phyloP scores from a whole-genome alignment of 2,329 filamentous ascomycete genomes.

The Penicillium sp. region DNA sequence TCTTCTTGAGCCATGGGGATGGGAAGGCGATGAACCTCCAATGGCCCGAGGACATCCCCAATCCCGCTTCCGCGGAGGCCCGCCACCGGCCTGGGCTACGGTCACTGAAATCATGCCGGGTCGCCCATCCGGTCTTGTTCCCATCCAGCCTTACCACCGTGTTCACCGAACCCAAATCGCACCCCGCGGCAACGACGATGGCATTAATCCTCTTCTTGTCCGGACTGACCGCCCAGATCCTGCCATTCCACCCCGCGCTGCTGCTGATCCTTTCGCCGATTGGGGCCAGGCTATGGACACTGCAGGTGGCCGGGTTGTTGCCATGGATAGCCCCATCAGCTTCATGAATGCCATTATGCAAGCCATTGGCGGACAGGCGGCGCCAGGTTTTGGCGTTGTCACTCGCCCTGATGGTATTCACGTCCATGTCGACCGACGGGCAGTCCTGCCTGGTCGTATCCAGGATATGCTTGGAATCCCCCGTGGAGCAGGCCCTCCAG shows the following conservation, averaged over 20 bases:
- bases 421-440: constrained; percentile 53
- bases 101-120: constrained; percentile 59
- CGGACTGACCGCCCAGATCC: constrained; percentile 48
- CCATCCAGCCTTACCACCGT: constrained; percentile 43
- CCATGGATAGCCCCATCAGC: constrained; percentile 52
- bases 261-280: constrained; percentile 48
- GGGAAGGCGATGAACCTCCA: constrained; percentile 54
- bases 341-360: constrained; percentile 59
- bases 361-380: constrained; percentile 49
- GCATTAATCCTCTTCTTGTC: constrained; percentile 80
- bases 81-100: constrained; percentile 60
- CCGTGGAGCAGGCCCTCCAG: constrained; percentile 25
- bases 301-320: constrained; percentile 44
- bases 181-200: constrained; percentile 68
- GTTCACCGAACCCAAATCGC: constrained; percentile 46
- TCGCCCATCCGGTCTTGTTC: constrained; percentile 41
- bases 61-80: constrained; percentile 57
- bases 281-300: constrained; percentile 54
- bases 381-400: constrained; percentile 44
- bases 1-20: constrained; percentile 48
- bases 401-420: constrained; percentile 53
- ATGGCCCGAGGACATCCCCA: constrained; percentile 44
- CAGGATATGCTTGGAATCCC: constrained; percentile 47
- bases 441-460: constrained; percentile 53
- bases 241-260: constrained; percentile 35